phyloP scores from a whole-genome alignment of 345 rosid genomes.

The Eucalyptus grandis region DNA sequence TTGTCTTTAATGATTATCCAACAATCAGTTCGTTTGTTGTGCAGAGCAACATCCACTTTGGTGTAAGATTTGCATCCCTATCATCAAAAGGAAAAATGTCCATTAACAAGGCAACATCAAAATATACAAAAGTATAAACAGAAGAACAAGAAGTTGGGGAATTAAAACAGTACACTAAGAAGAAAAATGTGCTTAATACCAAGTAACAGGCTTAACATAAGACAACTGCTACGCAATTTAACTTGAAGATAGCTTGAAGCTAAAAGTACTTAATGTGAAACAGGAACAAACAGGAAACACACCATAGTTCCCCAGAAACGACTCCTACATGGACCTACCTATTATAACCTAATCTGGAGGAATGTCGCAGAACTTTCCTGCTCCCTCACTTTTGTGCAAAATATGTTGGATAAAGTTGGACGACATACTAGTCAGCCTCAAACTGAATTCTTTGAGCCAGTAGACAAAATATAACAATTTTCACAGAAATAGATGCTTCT shows the following conservation, averaged over 20 bases:
- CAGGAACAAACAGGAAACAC: not conserved
- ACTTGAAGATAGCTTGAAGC: not conserved
- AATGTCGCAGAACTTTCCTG: not conserved
- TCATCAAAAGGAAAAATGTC: not conserved
- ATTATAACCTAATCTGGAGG: not conserved
- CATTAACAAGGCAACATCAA: not conserved
- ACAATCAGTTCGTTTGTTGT: conserved; percentile 76
- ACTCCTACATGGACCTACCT: not conserved
- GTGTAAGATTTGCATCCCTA: conserved; percentile 26
- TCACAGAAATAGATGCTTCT: not conserved
- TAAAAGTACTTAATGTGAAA: not conserved
- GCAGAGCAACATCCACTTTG: conserved; percentile 45
- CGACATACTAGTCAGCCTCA: not conserved
- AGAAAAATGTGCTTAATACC: not conserved
- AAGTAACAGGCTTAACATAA: not conserved
- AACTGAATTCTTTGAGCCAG: not conserved
- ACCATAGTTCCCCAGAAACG: not conserved
- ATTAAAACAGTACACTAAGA: not conserved
- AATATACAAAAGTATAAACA: not conserved
- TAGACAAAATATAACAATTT: not conserved
- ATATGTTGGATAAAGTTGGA: not conserved
- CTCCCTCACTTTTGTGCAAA: not conserved
- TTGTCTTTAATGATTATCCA: conserved; percentile 82
- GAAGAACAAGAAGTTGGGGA: not conserved
- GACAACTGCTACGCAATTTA: not conserved